phyloP scores from a whole-genome alignment of 2,329 filamentous ascomycete species.

The Blumeria hordei region DNA sequence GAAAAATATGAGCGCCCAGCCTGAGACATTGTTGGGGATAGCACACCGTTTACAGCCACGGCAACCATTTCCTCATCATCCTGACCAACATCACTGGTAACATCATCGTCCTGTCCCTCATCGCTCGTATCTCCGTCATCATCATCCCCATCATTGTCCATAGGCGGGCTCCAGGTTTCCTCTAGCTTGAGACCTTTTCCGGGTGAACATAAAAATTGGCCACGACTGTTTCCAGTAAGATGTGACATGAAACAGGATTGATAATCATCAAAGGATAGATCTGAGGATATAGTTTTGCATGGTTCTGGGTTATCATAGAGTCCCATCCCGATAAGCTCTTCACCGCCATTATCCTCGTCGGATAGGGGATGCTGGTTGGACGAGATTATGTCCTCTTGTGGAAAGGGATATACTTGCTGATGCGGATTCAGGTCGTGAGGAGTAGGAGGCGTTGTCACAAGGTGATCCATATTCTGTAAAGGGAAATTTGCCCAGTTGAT shows the following conservation, averaged over 20 bases:
- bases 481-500: too few species aligned
- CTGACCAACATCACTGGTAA: too few species aligned
- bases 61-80: too few species aligned
- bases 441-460: too few species aligned
- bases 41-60: too few species aligned
- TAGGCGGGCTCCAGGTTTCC: constrained; percentile 52
- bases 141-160: constrained; percentile 30
- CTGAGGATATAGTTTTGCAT: constrained; percentile 16
- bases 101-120: too few species aligned
- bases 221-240: too few species aligned
- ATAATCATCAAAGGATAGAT: constrained; percentile 28
- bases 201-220: constrained; percentile 13
- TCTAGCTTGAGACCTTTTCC: constrained; percentile 63
- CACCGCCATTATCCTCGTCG: constrained; percentile 32
- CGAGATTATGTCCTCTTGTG: neutral
- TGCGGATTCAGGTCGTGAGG: too few species aligned
- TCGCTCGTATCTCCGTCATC: constrained; percentile 14
- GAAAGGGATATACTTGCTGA: too few species aligned
- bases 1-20: too few species aligned
- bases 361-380: constrained; percentile 20
- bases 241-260: constrained; percentile 25
- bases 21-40: too few species aligned
- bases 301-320: constrained; percentile 52
- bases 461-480: too few species aligned
- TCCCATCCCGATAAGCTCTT: constrained; percentile 61